Evolutionary conservation across 2,329 filamentous ascomycete genomes (phyloP).

Genomic region (Fusarium penzigii): DNA sequence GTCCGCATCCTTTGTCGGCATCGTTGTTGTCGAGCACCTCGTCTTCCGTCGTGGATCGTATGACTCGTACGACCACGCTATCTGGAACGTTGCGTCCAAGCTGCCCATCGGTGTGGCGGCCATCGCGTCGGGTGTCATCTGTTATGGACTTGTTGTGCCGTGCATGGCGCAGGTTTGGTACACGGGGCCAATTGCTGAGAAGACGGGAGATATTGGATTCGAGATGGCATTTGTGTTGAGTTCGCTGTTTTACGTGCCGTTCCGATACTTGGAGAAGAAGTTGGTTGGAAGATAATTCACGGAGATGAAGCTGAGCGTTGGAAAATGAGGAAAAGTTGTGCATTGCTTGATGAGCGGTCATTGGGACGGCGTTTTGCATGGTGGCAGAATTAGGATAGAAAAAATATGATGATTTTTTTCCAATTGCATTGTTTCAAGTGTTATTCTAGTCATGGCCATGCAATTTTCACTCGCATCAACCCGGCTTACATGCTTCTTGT

Average conservation of each 20-base stretch:
- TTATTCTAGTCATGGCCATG: too few species aligned
- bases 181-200: constrained; percentile 59
- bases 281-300: constrained; percentile 25
- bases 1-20: constrained; percentile 55
- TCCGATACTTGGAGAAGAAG: constrained; percentile 48
- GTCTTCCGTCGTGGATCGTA: constrained; percentile 49
- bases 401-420: too few species aligned
- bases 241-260: constrained; percentile 47
- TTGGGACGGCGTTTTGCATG: too few species aligned
- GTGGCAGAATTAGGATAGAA: too few species aligned
- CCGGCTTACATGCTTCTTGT: neutral
- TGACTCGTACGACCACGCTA: constrained; percentile 45
- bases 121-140: constrained; percentile 45
- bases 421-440: too few species aligned
- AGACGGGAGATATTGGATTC: constrained; percentile 65
- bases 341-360: neutral
- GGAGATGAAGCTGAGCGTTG: neutral
- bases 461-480: too few species aligned
- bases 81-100: constrained; percentile 48
- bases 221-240: constrained; percentile 61
- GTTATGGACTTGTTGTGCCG: constrained; percentile 55
- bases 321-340: neutral
- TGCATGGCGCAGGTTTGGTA: constrained; percentile 64
- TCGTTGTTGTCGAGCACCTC: constrained; percentile 50
- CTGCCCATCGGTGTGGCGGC: constrained; percentile 51